Evolutionary conservation across 2,329 filamentous ascomycete species (phyloP).

Genomic region (Neonectria ditissima): DNA sequence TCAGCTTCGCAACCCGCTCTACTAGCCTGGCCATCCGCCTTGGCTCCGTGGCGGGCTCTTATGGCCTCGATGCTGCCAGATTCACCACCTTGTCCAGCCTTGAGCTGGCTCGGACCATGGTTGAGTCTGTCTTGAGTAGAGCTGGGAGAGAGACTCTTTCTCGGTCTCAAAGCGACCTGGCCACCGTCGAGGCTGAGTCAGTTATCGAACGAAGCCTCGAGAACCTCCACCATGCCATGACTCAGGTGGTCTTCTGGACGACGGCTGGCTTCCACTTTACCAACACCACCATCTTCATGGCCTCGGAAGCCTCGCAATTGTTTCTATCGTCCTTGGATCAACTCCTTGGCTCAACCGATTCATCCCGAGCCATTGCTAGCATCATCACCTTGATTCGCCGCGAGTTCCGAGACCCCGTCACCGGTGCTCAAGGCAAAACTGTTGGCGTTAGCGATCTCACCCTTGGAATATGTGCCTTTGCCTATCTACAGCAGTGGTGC

Average conservation of each 20-base stretch:
- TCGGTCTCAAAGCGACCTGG: conserved; percentile 59
- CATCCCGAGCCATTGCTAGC: conserved; percentile 73
- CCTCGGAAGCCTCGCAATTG: conserved; percentile 68
- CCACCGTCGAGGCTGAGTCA: conserved; percentile 65
- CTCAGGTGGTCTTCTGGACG: conserved; percentile 70
- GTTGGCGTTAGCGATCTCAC: conserved; percentile 72
- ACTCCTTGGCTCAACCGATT: conserved; percentile 76
- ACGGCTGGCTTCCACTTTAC: conserved; percentile 71
- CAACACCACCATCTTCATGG: conserved; percentile 64
- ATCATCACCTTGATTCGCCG: conserved; percentile 73
- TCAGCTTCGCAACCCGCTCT: conserved; percentile 71
- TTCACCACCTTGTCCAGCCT: conserved; percentile 68
- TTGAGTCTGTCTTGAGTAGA: conserved; percentile 65
- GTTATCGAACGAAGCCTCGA: conserved; percentile 68
- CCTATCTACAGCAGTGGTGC: conserved; percentile 70
- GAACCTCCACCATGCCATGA: conserved; percentile 67
- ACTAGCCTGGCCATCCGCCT: conserved; percentile 68
- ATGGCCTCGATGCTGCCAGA: conserved; percentile 65
- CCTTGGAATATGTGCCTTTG: conserved; percentile 69
- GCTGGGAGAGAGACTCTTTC: conserved; percentile 64
- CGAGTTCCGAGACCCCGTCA: conserved; percentile 73
- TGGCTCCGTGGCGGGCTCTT: conserved; percentile 63
- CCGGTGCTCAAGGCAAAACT: conserved; percentile 68
- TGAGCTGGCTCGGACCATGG: conserved; percentile 65
- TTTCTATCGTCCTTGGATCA: conserved; percentile 71